Conservation (phyloP, 148 eudicot species). For the Rhododendron griersonianum region DNA sequence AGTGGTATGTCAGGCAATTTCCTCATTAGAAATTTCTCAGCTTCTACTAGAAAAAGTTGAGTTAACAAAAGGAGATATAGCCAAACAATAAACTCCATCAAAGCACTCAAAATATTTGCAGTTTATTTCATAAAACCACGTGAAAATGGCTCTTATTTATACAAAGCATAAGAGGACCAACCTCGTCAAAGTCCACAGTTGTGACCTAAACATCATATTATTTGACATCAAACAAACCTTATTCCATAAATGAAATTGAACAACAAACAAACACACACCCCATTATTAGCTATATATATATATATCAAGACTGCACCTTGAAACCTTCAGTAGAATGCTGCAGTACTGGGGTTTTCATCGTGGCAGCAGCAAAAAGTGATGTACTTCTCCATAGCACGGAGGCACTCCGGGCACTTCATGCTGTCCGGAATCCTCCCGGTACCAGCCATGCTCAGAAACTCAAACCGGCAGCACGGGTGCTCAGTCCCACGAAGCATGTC, state of each 20-base stretch:
- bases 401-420: constrained; percentile 54
- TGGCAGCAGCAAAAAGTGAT: constrained; percentile 43
- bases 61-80: background rate
- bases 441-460: constrained; percentile 31
- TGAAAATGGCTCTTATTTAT: background rate
- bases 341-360: constrained; percentile 6
- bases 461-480: constrained; percentile 35
- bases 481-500: constrained; percentile 10
- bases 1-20: background rate
- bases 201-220: background rate
- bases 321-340: background rate
- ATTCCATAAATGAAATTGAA: background rate
- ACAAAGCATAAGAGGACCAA: background rate
- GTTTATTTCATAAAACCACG: background rate
- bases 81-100: background rate
- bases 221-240: background rate
- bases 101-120: background rate
- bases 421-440: constrained; percentile 22
- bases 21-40: background rate
- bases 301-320: background rate
- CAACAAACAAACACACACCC: background rate
- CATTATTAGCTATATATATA: background rate
- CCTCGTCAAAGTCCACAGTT: background rate
- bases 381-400: constrained; percentile 30
- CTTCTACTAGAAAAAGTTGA: background rate